Conservation (phyloP, 305 asterid species). For the Fraxinus nigra region DNA sequence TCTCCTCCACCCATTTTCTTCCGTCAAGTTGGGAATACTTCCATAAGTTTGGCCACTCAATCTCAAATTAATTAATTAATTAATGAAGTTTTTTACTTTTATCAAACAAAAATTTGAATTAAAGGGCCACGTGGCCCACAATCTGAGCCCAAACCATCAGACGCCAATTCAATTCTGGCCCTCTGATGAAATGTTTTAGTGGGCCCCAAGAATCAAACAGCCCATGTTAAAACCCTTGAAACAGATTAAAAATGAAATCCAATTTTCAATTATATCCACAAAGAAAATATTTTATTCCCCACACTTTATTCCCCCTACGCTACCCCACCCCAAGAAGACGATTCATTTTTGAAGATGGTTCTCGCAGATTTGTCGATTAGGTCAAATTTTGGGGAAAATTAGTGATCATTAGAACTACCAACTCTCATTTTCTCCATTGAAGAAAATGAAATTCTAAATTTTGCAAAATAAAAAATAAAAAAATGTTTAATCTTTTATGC, state of each 20-base stretch:
- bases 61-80: not conserved
- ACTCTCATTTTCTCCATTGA: not conserved
- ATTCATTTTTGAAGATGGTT: not conserved
- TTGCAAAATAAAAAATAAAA: not conserved
- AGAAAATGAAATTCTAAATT: no score
- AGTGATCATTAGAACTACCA: no score
- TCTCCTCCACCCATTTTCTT: not conserved
- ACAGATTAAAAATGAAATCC: slow-evolving; percentile 3
- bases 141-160: slow-evolving; percentile 23
- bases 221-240: slow-evolving; percentile 25
- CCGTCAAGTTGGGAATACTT: no score
- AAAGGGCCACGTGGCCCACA: slow-evolving; percentile 25
- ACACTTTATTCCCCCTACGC: not conserved
- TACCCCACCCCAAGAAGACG: not conserved
- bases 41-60: not conserved
- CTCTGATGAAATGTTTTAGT: slow-evolving; percentile 10
- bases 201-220: slow-evolving; percentile 19
- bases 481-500: not conserved
- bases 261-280: slow-evolving; percentile 6
- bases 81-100: not conserved
- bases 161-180: slow-evolving; percentile 22
- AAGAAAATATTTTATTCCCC: not conserved
- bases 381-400: not conserved
- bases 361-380: not conserved
- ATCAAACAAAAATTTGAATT: not conserved